Evolutionary conservation across 805 yeast species (phyloP), one percentile per base, ranked within the genome.

Genomic region (Barnettozyma populi): DNA sequence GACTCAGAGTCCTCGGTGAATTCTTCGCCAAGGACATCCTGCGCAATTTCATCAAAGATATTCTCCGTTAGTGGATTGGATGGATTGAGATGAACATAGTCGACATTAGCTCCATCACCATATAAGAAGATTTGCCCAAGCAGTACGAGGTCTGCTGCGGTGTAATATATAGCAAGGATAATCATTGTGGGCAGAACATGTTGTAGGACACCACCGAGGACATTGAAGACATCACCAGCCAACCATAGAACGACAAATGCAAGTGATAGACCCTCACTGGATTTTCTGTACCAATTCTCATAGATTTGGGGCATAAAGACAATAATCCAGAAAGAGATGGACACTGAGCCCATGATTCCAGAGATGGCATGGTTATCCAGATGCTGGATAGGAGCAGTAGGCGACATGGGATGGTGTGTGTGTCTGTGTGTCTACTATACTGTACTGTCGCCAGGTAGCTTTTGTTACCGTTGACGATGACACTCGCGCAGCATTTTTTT

Each of bases 241-340:
- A 94, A 73, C 99, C 99, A 94, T 23, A 94, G 73, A 7, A 89
- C 76, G 19, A 94, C 87, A 66, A 94, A 94, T 52, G 86, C 71
- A 36, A 90, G 67, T 7, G 97, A 90, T 18, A 94, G 74, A 6
- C 98, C 97, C 47, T 94, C 97, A 7, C 96, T 82, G 32, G 90
- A 81, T 64, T 87, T 83, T 60, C 98, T 72, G 51, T 76, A 74
- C 61, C 87, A 90, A 64, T 90, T 92, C 62, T 94, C 97, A 65
- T 89, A 90, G 40, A 94, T 85, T 63, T 92, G 98, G 10, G 98
- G 98, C 35, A 96, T 95, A 72, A 94, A 92, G 16, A 92, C 99
- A 43, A 94, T 90, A 50, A 94, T 84, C 99, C 99, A 92, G 65
- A 97, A 94, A 14, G 97, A 96, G 41, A 92, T 79, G 18, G 98